Evolutionary conservation across 2,329 filamentous ascomycete species (phyloP).

Genomic region (Ceratocystis albifundus): DNA sequence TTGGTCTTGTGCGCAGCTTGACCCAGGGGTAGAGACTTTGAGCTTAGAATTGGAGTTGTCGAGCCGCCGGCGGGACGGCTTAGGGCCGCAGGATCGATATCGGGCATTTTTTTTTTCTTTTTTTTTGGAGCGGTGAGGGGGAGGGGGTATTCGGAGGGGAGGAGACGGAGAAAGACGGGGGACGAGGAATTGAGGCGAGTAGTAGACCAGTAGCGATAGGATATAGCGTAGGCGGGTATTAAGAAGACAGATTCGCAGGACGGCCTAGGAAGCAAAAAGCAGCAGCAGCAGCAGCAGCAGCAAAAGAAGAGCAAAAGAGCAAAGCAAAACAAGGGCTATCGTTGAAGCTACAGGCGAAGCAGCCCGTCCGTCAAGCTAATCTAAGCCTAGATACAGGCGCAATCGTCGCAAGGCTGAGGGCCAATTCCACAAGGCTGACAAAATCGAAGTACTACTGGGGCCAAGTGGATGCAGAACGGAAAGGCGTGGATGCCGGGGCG

Average conservation of each 20-base stretch:
- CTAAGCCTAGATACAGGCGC: background rate
- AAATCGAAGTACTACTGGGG: background rate
- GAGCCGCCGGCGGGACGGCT: slow-evolving; percentile 49
- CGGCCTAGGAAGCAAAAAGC: slow-evolving; percentile 17
- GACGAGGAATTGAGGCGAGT: slow-evolving; percentile 8
- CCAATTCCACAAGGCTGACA: slow-evolving; percentile 16
- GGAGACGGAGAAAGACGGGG: slow-evolving; percentile 19
- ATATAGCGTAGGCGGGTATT: no score
- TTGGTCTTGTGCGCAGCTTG: slow-evolving; percentile 40
- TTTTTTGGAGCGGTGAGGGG: no score
- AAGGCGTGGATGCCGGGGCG: background rate
- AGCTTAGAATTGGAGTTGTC: slow-evolving; percentile 7
- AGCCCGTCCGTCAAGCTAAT: background rate
- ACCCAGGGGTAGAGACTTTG: slow-evolving; percentile 41
- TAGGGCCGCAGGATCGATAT: slow-evolving; percentile 59
- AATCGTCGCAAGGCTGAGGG: slow-evolving; percentile 18
- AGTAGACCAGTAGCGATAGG: background rate
- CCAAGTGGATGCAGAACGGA: background rate
- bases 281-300: no score
- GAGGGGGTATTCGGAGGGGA: slow-evolving; percentile 22
- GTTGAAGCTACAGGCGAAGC: background rate
- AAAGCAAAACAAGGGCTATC: background rate
- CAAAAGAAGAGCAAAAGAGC: no score
- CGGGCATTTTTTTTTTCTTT: slow-evolving; percentile 40
- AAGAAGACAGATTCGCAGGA: no score